A percentile compares a stretch with the other conserved stretches of the same genome.
Evolutionary conservation across 2,329 filamentous ascomycete genomes (phyloP).

Genomic region (Colletotrichum siamense): DNA sequence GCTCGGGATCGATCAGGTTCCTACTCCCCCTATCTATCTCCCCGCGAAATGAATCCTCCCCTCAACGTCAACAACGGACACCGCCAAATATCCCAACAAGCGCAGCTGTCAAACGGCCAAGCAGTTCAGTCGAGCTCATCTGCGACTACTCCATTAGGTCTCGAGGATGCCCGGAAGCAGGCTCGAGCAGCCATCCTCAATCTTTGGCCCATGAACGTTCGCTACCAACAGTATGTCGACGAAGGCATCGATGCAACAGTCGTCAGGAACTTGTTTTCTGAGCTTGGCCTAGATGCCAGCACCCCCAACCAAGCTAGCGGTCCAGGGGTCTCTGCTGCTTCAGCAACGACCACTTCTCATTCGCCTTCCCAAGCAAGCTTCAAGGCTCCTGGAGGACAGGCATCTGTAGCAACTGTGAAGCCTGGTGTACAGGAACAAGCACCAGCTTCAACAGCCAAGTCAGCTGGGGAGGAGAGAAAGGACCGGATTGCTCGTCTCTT

Average conservation of each 20-base stretch:
- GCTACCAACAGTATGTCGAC: slow-evolving; percentile 74
- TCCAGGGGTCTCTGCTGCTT: not conserved
- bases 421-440: not conserved
- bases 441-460: slow-evolving; percentile 32
- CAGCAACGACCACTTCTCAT: not conserved
- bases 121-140: not conserved
- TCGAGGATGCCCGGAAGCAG: slow-evolving; percentile 55
- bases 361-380: not conserved
- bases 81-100: not conserved
- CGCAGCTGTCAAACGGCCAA: not conserved
- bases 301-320: slow-evolving; percentile 19
- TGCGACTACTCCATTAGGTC: not conserved
- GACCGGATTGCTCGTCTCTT: slow-evolving; percentile 79
- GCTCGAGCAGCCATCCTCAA: slow-evolving; percentile 73
- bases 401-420: not conserved
- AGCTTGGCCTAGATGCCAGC: slow-evolving; percentile 64
- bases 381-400: not conserved
- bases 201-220: slow-evolving; percentile 70
- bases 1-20: slow-evolving; percentile 54
- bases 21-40: slow-evolving; percentile 58
- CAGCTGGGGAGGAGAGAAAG: slow-evolving; percentile 65
- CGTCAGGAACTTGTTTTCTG: slow-evolving; percentile 69
- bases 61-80: not conserved
- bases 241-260: slow-evolving; percentile 73
- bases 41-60: slow-evolving; percentile 45